Conservation (phyloP, 106 monocot genomes). For the Phalaenopsis aphrodite region DNA sequence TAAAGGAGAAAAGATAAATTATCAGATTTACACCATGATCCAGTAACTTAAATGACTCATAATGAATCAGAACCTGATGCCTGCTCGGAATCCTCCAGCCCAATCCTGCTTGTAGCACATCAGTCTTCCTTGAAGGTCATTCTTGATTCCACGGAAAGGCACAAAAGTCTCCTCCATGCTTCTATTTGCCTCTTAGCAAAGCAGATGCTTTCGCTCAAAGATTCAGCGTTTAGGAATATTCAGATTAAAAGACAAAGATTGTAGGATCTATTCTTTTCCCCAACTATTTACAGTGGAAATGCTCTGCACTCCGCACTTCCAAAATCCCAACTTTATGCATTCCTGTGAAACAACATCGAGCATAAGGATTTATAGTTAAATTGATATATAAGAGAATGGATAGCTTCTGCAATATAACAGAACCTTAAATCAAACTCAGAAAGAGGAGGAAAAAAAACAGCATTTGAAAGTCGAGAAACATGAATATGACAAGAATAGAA, state of each 20-base stretch:
- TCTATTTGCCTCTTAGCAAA: too few species aligned
- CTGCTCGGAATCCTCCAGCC: slow-evolving; percentile 51
- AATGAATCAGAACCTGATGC: slow-evolving; percentile 37
- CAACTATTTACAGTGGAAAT: background rate
- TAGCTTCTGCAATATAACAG: background rate
- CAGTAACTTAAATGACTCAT: too few species aligned
- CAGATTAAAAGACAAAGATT: background rate
- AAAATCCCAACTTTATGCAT: background rate
- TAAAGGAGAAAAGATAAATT: too few species aligned
- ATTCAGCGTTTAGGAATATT: background rate
- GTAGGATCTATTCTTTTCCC: background rate
- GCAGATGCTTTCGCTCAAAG: too few species aligned
- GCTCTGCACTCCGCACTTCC: background rate
- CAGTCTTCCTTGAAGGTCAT: slow-evolving; percentile 55
- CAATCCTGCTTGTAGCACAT: slow-evolving; percentile 76
- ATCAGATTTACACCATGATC: too few species aligned
- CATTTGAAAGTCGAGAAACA: too few species aligned
- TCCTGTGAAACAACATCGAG: background rate
- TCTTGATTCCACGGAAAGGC: slow-evolving; percentile 62
- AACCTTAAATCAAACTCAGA: background rate
- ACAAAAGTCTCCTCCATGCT: slow-evolving; percentile 70
- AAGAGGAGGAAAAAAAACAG: background rate
- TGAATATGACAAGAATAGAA: background rate
- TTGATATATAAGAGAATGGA: background rate
- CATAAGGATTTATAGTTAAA: background rate